phyloP scores from a whole-genome alignment of 2,329 filamentous ascomycete species.

The Aspergillus niger region DNA sequence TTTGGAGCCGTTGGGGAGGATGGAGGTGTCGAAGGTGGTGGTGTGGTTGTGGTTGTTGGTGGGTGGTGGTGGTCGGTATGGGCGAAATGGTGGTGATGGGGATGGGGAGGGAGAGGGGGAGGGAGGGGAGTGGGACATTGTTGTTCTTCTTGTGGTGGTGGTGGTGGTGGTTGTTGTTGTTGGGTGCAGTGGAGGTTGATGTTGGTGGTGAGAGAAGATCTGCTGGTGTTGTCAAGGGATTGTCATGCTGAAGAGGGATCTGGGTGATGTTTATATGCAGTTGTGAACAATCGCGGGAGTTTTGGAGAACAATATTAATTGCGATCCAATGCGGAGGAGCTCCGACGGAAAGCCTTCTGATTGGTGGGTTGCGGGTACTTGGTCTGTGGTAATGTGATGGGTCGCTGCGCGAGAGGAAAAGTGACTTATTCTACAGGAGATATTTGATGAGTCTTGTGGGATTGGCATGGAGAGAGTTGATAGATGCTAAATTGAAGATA shows the following conservation, averaged over 20 bases:
- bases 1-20: conserved; percentile 42
- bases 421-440: too few relatives aligned
- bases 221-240: background rate
- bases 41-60: conserved; percentile 8
- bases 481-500: too few relatives aligned
- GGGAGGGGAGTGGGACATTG: background rate
- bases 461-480: too few relatives aligned
- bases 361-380: background rate
- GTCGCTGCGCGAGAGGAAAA: too few relatives aligned
- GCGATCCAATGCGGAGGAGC: background rate
- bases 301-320: conserved; percentile 12
- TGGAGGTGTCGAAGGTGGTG: conserved; percentile 29
- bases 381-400: too few relatives aligned
- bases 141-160: background rate
- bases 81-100: conserved; percentile 20
- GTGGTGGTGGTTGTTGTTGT: background rate
- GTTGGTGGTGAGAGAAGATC: background rate
- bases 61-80: conserved; percentile 9
- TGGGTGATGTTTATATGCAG: background rate
- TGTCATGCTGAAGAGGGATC: background rate
- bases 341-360: background rate
- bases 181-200: conserved; percentile 1
- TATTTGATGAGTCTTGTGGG: too few relatives aligned
- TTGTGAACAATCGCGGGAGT: conserved; percentile 1
- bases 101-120: background rate